These are phyloP conservation scores for Austroboletus novae-zelandiae DNA, from an alignment of 1,284 basidiomycete species.

Conservation along the genomic window DNA sequence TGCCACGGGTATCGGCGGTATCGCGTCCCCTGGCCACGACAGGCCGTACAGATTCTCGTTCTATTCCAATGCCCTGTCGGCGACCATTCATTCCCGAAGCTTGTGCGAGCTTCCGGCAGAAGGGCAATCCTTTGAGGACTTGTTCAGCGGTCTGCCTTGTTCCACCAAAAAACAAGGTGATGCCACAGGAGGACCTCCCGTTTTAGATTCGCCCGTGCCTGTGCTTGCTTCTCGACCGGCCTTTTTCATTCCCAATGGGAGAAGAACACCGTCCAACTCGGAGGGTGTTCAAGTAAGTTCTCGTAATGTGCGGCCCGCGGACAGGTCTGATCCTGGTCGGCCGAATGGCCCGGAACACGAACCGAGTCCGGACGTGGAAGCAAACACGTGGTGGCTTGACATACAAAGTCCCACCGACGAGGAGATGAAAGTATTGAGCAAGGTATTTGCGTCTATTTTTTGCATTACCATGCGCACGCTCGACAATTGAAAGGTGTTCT, in stretches of 20 bases:
- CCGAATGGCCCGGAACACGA: slow-evolving; percentile 20
- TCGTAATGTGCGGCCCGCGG: slow-evolving; percentile 22
- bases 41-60: slow-evolving; percentile 98
- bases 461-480: background rate
- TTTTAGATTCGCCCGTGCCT: slow-evolving; percentile 11
- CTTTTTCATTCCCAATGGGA: slow-evolving; percentile 5
- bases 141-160: slow-evolving; percentile 65
- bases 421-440: slow-evolving; percentile 96
- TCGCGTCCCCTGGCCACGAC: slow-evolving; percentile 67
- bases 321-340: slow-evolving; percentile 20
- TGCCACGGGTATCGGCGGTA: slow-evolving; percentile 26
- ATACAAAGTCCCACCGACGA: slow-evolving; percentile 93
- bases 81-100: slow-evolving; percentile 93
- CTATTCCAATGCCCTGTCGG: slow-evolving; percentile 91
- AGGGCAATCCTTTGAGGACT: slow-evolving; percentile 89
- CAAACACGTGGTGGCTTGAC: slow-evolving; percentile 97
- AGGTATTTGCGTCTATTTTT: slow-evolving; percentile 47
- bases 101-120: slow-evolving; percentile 93
- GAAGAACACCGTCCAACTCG: slow-evolving; percentile 4
- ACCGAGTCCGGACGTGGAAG: slow-evolving; percentile 50
- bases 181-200: background rate
- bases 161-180: slow-evolving; percentile 8
- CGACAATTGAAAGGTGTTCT: slow-evolving; percentile 76
- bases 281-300: slow-evolving; percentile 4
- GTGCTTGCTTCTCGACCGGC: slow-evolving; percentile 6